Evolutionary conservation across 768 basidiomycete species (phyloP).

Genomic region (Boletus sensibilis): DNA sequence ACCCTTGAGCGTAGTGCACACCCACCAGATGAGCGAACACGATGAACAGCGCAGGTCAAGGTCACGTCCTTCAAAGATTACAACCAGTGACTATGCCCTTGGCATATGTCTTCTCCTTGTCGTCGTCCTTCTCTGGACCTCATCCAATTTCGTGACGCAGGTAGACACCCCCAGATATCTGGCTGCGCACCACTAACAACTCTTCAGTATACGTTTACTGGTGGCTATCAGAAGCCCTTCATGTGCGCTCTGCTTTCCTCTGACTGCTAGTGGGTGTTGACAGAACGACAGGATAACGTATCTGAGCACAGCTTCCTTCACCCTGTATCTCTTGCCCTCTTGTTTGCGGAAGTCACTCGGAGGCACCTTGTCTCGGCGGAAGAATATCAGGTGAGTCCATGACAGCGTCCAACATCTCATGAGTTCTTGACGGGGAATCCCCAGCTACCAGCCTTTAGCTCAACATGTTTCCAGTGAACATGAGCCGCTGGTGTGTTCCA

Average conservation of each 20-base stretch:
- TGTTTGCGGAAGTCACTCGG: conserved; percentile 35
- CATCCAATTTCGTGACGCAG: conserved; percentile 85
- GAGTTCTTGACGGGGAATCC: background rate
- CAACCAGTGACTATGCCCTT: conserved; percentile 41
- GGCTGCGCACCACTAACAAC: conserved; percentile 7
- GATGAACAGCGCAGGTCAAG: conserved; percentile 16
- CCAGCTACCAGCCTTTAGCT: conserved; percentile 27
- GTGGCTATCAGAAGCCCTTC: conserved; percentile 88
- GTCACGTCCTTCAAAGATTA: conserved; percentile 1
- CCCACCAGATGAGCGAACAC: conserved; percentile 20
- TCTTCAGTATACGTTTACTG: conserved; percentile 48
- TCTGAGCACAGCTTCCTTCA: conserved; percentile 87
- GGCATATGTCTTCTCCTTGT: conserved; percentile 70
- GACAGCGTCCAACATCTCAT: background rate
- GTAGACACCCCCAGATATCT: conserved; percentile 32
- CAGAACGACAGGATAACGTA: conserved; percentile 70
- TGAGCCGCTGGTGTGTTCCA: conserved; percentile 20
- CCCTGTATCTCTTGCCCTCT: conserved; percentile 73
- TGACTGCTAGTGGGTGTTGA: conserved; percentile 2
- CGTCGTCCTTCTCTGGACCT: conserved; percentile 87
- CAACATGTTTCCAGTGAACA: conserved; percentile 14
- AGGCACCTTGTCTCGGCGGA: background rate
- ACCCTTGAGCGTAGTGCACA: background rate
- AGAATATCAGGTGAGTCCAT: conserved; percentile 11
- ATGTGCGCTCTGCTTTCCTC: conserved; percentile 46